phyloP scores from a whole-genome alignment of 371 early-diverging fungal species.

The Syncephalastrum monosporum region DNA sequence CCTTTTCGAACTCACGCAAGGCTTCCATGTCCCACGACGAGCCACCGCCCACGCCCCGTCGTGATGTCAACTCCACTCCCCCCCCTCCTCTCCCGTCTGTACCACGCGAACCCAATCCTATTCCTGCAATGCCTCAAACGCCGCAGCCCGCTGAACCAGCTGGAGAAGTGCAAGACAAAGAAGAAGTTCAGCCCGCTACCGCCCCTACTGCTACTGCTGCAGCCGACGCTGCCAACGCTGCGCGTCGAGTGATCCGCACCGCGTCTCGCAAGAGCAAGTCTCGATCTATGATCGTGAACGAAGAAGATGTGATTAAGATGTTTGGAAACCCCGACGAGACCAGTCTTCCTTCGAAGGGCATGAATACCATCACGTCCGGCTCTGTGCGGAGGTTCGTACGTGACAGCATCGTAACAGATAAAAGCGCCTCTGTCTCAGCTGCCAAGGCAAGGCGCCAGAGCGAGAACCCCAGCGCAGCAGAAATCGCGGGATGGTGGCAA shows the following conservation, averaged over 20 bases:
- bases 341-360: neutral
- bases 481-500: conserved; percentile 23
- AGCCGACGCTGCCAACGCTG: conserved; percentile 15
- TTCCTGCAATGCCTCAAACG: neutral
- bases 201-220: neutral
- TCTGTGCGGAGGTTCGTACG: conserved; percentile 36
- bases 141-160: conserved; percentile 1
- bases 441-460: conserved; percentile 5
- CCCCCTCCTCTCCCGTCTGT: neutral
- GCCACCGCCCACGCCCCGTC: neutral
- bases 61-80: neutral
- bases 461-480: conserved; percentile 8
- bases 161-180: neutral
- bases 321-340: conserved; percentile 11
- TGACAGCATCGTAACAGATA: conserved; percentile 28
- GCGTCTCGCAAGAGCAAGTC: conserved; percentile 30
- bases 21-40: conserved; percentile 1
- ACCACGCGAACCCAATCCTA: neutral
- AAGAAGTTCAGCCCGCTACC: neutral
- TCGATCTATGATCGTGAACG: conserved; percentile 25
- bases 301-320: conserved; percentile 25
- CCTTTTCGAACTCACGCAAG: neutral
- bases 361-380: conserved; percentile 28
- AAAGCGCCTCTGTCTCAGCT: conserved; percentile 17
- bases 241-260: conserved; percentile 25